Evolutionary conservation across 1,139 yeast species (phyloP), one percentile per base, ranked within the genome.

Genomic region (Kodamaea plutei): DNA sequence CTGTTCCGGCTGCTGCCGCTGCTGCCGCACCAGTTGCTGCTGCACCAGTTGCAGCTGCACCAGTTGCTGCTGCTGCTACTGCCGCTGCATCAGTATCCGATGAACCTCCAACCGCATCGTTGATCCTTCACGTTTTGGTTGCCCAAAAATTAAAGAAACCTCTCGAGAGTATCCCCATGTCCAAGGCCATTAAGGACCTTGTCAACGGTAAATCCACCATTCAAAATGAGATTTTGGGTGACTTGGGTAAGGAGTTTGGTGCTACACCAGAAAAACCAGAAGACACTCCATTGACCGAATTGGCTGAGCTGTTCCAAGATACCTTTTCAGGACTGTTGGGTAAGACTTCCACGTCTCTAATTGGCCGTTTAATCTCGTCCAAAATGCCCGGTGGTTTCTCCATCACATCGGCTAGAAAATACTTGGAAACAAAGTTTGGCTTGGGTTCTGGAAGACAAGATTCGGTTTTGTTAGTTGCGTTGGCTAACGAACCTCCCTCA

Each of bases 301-400:
- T 91, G 57, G 96, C 97, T 30, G 97, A 87, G 54, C 81, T 77
- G 52, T 85, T 91, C 76, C 96, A 91, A 64, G 96, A 85, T 46
- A 67, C 89, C 14, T 91, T 87, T 69, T 57, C 64, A 44, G 98
- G 98, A 44, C 75, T 77, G 45, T 75, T 91, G 47, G 98, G 98
- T 58, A 91, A 91, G 63, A 95, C 91, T 52, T 83, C 97, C 3
- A 68, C 88, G 28, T 83, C 96, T 20, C 73, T 91, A 48, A 73
- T 91, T 45, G 85, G 95, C 40, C 82, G 96, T 65, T 73, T 91
- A 54, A 83, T 89, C 70, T 81, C 97, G 11, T 83, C 96, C 22
- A 91, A 91, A 70, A 91, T 91, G 97, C 97, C 98, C 37, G 98
- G 98, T 74, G 98, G 98, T 18, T 91, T 89, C 66, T 83, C 95